phyloP scores from a whole-genome alignment of 2,329 filamentous ascomycete genomes.

The Colletotrichum paranaense region DNA sequence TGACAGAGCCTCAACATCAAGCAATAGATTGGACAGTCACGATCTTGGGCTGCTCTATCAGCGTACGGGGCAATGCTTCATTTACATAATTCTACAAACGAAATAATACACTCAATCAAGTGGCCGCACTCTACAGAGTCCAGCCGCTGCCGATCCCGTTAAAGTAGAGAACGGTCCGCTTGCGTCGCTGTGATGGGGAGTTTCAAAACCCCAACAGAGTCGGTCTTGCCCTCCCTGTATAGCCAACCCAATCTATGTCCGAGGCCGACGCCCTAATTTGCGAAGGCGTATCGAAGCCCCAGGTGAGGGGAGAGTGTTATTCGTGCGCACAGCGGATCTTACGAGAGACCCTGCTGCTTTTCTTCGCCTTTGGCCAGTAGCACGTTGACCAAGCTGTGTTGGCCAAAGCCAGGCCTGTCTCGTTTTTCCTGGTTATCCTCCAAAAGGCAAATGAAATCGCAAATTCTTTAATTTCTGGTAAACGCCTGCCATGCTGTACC shows the following conservation, averaged over 20 bases:
- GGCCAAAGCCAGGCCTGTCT: not conserved
- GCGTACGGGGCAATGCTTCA: not conserved
- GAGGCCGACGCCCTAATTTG: conserved; percentile 1
- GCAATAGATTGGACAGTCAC: no score
- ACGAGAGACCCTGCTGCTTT: not conserved
- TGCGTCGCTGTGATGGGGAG: not conserved
- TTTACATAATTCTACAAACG: conserved; percentile 34
- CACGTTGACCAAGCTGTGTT: not conserved
- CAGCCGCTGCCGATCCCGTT: not conserved
- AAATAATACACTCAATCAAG: conserved; percentile 27
- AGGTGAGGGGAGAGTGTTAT: conserved; percentile 26
- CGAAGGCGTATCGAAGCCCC: conserved; percentile 7
- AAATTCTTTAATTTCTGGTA: conserved; percentile 22
- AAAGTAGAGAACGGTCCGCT: not conserved
- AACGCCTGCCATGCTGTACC: conserved; percentile 36
- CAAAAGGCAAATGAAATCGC: conserved; percentile 18
- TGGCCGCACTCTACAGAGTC: not conserved
- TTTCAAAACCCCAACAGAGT: not conserved
- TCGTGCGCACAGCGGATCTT: not conserved
- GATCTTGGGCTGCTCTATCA: not conserved
- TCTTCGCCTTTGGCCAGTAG: not conserved
- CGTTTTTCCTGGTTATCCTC: not conserved
- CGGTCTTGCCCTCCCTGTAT: not conserved
- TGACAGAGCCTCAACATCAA: not conserved
- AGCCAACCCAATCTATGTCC: conserved; percentile 21